A percentile compares a stretch with the other conserved stretches of the same genome.
Evolutionary conservation across 1,284 basidiomycete genomes (phyloP).

Genomic region (Wolfiporia cocos): DNA sequence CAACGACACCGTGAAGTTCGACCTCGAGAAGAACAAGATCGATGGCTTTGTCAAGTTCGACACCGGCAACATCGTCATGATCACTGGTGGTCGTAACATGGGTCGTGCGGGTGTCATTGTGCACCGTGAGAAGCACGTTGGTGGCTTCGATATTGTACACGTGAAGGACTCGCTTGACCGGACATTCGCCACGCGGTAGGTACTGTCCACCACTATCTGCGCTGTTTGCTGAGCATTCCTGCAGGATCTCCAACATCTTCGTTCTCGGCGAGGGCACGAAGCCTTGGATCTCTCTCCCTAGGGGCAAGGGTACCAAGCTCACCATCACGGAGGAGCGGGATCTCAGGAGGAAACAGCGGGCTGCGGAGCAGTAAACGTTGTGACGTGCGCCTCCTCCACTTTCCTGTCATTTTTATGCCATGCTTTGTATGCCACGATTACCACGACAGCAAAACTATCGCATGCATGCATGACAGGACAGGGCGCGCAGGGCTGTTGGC

Average conservation of each 20-base stretch:
- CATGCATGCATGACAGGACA: slow-evolving; percentile 15
- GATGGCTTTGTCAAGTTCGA: slow-evolving; percentile 95
- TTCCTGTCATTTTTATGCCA: slow-evolving; percentile 32
- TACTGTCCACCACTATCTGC: slow-evolving; percentile 9
- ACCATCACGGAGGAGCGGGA: slow-evolving; percentile 86
- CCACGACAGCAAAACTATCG: slow-evolving; percentile 24
- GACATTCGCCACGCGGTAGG: slow-evolving; percentile 92
- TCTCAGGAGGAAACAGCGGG: slow-evolving; percentile 66
- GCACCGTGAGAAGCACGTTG: slow-evolving; percentile 95
- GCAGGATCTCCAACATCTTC: slow-evolving; percentile 94
- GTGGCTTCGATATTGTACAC: slow-evolving; percentile 98
- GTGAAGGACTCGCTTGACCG: slow-evolving; percentile 95
- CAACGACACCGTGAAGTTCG: slow-evolving; percentile 98
- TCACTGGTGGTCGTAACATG: slow-evolving; percentile 99
- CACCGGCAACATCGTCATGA: slow-evolving; percentile 95
- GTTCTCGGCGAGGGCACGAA: slow-evolving; percentile 95
- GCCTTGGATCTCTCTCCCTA: slow-evolving; percentile 96
- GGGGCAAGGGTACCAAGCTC: slow-evolving; percentile 97
- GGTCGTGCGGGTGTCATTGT: slow-evolving; percentile 95
- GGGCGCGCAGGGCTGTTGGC: background rate
- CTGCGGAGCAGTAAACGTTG: slow-evolving; percentile 41
- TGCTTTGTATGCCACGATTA: slow-evolving; percentile 45
- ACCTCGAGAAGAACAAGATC: slow-evolving; percentile 94
- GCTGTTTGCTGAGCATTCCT: slow-evolving; percentile 1
- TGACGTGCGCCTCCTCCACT: slow-evolving; percentile 23